phyloP scores from a whole-genome alignment of 2,329 filamentous ascomycete species.

The Fusarium aywerte region DNA sequence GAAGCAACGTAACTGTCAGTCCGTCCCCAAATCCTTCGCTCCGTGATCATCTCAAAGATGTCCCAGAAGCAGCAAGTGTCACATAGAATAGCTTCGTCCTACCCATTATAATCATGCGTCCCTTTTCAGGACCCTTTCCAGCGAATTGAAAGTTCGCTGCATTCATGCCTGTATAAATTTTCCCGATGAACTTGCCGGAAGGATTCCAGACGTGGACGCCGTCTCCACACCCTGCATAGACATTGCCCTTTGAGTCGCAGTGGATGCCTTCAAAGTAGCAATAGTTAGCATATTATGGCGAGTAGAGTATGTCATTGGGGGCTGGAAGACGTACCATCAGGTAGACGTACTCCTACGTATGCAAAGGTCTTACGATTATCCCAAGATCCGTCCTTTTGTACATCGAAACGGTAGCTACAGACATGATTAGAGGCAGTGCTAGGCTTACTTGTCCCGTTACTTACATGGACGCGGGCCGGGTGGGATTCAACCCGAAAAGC shows the following conservation, averaged over 20 bases:
- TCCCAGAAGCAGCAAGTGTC: constrained; percentile 38
- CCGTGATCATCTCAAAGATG: constrained; percentile 11
- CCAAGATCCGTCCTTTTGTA: constrained; percentile 58
- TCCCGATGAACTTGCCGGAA: constrained; percentile 61
- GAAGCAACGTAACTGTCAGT: no score
- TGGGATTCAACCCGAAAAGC: constrained; percentile 56
- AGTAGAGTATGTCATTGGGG: fast-evolving
- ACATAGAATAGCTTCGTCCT: constrained; percentile 52
- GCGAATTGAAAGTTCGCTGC: constrained; percentile 60
- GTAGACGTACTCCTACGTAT: constrained; percentile 62
- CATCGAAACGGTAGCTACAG: constrained; percentile 58
- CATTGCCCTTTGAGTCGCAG: constrained; percentile 64
- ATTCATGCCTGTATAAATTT: constrained; percentile 62
- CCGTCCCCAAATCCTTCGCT: not conserved
- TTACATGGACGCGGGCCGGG: constrained; percentile 60
- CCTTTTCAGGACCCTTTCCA: constrained; percentile 49
- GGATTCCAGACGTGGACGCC: constrained; percentile 62
- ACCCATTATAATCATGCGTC: constrained; percentile 51
- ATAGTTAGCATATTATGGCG: not conserved
- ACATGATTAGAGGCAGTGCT: not conserved
- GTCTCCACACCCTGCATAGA: constrained; percentile 63
- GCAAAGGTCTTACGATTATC: constrained; percentile 66
- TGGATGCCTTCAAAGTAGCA: constrained; percentile 59
- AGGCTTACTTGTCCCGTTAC: constrained; percentile 6
- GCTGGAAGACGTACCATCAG: constrained; percentile 61